phyloP scores from a whole-genome alignment of 2,329 filamentous ascomycete genomes.

The Claviceps sp. region DNA sequence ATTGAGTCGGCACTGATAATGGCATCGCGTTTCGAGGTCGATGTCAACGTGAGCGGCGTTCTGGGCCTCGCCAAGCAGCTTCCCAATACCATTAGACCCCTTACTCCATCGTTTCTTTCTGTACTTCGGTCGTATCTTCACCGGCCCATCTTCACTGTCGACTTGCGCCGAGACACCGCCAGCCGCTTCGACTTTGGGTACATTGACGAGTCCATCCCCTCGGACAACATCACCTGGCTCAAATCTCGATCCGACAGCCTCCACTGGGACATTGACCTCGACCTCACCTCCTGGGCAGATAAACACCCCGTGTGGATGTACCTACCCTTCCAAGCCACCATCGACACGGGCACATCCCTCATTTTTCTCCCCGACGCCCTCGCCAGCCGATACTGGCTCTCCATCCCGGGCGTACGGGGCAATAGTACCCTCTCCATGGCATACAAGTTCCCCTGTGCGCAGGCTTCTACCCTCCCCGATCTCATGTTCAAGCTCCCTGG shows the following conservation, averaged over 20 bases:
- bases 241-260: conserved; percentile 17
- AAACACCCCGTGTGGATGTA: conserved; percentile 38
- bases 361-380: conserved; percentile 45
- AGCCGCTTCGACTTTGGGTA: conserved; percentile 39
- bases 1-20: conserved; percentile 35
- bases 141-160: conserved; percentile 32
- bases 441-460: conserved; percentile 44
- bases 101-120: conserved; percentile 31
- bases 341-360: conserved; percentile 57
- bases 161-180: conserved; percentile 32
- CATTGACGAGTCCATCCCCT: conserved; percentile 26
- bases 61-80: conserved; percentile 37
- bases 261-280: conserved; percentile 34
- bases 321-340: conserved; percentile 38
- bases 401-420: conserved; percentile 31
- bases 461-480: conserved; percentile 40
- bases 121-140: conserved; percentile 27
- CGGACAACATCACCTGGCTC: conserved; percentile 30
- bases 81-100: conserved; percentile 29
- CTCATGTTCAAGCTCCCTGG: conserved; percentile 40
- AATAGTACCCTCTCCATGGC: conserved; percentile 36
- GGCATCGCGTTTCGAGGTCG: conserved; percentile 28
- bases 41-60: conserved; percentile 32
- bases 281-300: conserved; percentile 26
- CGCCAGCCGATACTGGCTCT: conserved; percentile 45